A percentile compares a stretch with the other conserved stretches of the same genome.
These are phyloP conservation scores for Tetrahymena malaccensis DNA, from an alignment of 73 alveolate genomes.

Conservation along the genomic window DNA sequence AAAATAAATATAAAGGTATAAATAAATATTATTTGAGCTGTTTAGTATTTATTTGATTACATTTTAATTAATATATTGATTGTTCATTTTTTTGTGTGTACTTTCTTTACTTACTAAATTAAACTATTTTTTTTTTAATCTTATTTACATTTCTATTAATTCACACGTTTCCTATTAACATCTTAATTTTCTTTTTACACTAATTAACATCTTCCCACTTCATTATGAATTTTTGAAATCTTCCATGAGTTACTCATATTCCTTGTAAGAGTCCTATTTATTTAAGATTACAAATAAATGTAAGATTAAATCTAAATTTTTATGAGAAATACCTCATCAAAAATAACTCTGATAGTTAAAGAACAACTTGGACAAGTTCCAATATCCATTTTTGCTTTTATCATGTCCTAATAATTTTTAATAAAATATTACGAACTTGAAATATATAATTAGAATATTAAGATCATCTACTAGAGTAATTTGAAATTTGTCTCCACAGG, in stretches of 20 bases:
- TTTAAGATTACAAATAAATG: neutral
- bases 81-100: too few relatives aligned
- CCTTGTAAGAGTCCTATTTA: neutral
- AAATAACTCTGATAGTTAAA: constrained; percentile 57
- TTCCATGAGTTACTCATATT: neutral
- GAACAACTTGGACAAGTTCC: constrained; percentile 88
- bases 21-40: neutral
- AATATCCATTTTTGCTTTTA: constrained; percentile 45
- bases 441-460: too few relatives aligned
- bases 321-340: constrained; percentile 31
- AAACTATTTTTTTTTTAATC: neutral
- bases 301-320: neutral
- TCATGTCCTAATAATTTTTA: constrained; percentile 16
- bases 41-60: neutral
- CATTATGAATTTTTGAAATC: neutral
- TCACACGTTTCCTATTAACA: neutral
- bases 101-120: neutral
- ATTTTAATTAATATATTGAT: too few relatives aligned
- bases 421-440: too few relatives aligned
- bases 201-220: neutral
- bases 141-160: neutral
- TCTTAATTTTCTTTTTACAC: neutral
- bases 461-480: constrained; percentile 47
- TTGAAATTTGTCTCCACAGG: constrained; percentile 86
- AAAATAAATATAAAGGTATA: neutral